Base-by-base conservation (phyloP, 2,329 filamentous ascomycete species). In the Lomentospora prolificans region DNA sequence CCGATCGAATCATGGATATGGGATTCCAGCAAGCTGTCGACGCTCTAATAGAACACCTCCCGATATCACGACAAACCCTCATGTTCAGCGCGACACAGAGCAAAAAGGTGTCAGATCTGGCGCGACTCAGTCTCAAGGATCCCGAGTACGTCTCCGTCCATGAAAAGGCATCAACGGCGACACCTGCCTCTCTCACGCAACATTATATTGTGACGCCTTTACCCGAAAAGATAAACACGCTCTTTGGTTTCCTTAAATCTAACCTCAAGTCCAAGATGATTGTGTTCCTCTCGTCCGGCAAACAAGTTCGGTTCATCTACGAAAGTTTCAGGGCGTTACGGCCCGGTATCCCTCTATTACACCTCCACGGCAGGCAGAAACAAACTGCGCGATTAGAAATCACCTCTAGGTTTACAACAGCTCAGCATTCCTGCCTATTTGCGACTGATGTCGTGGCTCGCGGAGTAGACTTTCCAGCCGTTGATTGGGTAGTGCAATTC, bases 401-500 rank as follows among this genome's bases (percentile, higher is more conserved):
- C 39, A 95, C 91, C 0, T 80, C 81, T 3, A 85, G 87, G 53
- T 99, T 96, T 68, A 85, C 88, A 0, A 77, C 84, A 0, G 82
- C 91, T 1, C 90, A 94, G 65, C 79, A 89, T 57, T 86, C 89
- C 1, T 96, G 94, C 66, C 78, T 99, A 0, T 96, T 99, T 67
- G 90, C 94, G 1, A 99, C 94, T 0, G 94, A 99, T 66, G 90
- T 99, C 4, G 90, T 95, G 3, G 94, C 94, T 0, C 82, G 94
- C 69, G 94, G 94, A 60, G 80, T 99, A 10, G 94, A 99, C 69
- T 97, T 99, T 66, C 94, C 94, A 0, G 86, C 90, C 3, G 94
- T 99, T 0, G 94, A 99, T 68, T 99, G 94, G 87, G 94, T 99
- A 4, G 90, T 99, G n/a, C 94, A 99, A 67, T 80, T 89, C n/a